Evolutionary conservation across 352 stramenopile species (phyloP), one percentile per base, ranked within the genome.

Genomic region (Saprolegnia parasitica): DNA sequence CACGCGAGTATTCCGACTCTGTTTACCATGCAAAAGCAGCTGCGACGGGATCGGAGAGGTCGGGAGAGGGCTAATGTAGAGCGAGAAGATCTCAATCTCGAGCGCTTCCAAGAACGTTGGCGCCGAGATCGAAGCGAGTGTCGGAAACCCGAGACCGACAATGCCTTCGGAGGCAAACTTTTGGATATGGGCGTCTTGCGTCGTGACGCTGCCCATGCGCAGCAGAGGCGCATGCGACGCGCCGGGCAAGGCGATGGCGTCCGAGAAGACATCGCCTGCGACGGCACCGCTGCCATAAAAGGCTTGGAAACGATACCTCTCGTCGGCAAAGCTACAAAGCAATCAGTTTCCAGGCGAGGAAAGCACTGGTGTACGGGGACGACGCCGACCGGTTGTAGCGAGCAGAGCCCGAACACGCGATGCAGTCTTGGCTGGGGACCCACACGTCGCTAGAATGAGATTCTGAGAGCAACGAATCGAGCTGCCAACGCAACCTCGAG

Each of bases 241-340:
- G 15, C 20, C 81, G 79, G 24, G 24, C 0, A 90, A 57, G 8
- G 66, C 72, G 21, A 90, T 62, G 23, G 75, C 78, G 47, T 90
- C 83, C 15, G 72, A 68, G 56, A 89, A 80, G 39, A 89, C 45
- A 26, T 62, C 24, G 18, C 83, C 83, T 0, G 75, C 74, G 0
- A 81, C 81, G 45, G 85, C 81, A 29, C 83, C 83, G 52, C 81
- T 90, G 50, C 83, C 81, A 61, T 90, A 90, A 52, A 88, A 80
- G n/a, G 86, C 75, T 16, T 74, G 73, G 60, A 90, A 90, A 3
- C 56, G 56, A 26, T 83, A 71, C 26, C 72, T 47, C 37, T 75
- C 56, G 13, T 70, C 20, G 26, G 73, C 64, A 50, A 76, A 71
- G 21, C 62, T 74, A 26, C 21, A 49, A 20, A 63, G 40, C 20